Conservation (phyloP, 2,329 filamentous ascomycete species). For the Aspergillus viridinutans region DNA sequence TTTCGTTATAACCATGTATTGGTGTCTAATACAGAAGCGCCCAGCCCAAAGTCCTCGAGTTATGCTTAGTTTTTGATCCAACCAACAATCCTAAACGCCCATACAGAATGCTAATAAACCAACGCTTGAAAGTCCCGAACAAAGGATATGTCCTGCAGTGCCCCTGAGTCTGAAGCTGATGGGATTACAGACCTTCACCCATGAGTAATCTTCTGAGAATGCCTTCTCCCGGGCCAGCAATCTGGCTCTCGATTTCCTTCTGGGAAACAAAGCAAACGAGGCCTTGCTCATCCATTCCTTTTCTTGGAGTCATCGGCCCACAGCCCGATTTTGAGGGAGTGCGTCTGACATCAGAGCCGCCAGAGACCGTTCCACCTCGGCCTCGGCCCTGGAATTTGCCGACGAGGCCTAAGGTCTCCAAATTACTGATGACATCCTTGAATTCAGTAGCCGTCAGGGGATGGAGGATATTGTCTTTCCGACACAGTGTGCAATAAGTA, state of each 20-base stretch:
- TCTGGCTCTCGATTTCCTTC: constrained; percentile 69
- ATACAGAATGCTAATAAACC: background rate
- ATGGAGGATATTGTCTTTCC: constrained; percentile 80
- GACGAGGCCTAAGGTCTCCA: constrained; percentile 83
- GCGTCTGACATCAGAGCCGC: constrained; percentile 48
- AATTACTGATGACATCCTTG: constrained; percentile 80
- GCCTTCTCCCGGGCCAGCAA: constrained; percentile 53
- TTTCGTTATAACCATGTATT: constrained; percentile 5
- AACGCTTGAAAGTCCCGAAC: background rate
- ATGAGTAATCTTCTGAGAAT: constrained; percentile 41
- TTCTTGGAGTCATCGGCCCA: constrained; percentile 47
- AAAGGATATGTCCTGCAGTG: background rate
- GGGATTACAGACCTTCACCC: constrained; percentile 31
- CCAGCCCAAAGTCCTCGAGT: constrained; percentile 2
- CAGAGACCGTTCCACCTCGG: constrained; percentile 57
- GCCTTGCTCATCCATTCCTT: constrained; percentile 67
- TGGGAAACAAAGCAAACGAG: constrained; percentile 77
- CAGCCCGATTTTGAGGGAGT: constrained; percentile 69
- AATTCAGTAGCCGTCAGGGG: constrained; percentile 90
- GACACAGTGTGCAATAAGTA: constrained; percentile 78
- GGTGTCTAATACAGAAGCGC: constrained; percentile 1
- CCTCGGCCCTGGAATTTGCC: constrained; percentile 66
- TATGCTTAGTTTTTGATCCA: background rate
- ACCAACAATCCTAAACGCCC: background rate
- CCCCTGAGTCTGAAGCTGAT: background rate